Percentiles rank a stretch among this genome's conserved stretches.
phyloP scores from a whole-genome alignment of 352 stramenopile genomes.

The Pythium coloratum region DNA sequence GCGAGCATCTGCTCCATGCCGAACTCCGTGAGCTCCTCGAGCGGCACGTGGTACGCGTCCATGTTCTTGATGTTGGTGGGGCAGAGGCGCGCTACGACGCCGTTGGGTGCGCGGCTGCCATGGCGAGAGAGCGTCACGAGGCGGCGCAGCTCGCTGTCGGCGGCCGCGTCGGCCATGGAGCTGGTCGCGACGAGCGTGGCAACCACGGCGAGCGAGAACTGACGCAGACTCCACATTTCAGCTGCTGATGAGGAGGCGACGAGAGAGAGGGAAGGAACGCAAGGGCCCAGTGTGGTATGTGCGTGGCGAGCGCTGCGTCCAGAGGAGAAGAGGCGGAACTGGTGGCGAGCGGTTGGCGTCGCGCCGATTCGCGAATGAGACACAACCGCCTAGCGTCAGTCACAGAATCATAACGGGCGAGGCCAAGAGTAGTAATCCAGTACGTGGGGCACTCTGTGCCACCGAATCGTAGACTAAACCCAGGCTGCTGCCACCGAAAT shows the following conservation, averaged over 20 bases:
- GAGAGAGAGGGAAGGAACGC: background rate
- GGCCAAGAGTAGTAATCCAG: background rate
- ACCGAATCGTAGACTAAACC: slow-evolving; percentile 6
- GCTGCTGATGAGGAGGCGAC: background rate
- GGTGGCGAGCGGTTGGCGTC: slow-evolving; percentile 5
- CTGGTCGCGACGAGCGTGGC: slow-evolving; percentile 1
- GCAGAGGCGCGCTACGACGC: slow-evolving; percentile 54
- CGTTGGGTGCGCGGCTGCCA: slow-evolving; percentile 77
- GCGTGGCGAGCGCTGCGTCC: background rate
- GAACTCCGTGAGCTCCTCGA: slow-evolving; percentile 80
- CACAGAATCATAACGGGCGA: background rate
- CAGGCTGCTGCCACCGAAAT: background rate
- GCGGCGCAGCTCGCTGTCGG: slow-evolving; percentile 50
- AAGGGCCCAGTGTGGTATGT: background rate
- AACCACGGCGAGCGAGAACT: slow-evolving; percentile 9
- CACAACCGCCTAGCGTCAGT: background rate
- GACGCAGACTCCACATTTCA: slow-evolving; percentile 15
- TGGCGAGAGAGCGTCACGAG: slow-evolving; percentile 80
- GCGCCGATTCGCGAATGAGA: slow-evolving; percentile 12
- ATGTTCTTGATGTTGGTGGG: slow-evolving; percentile 71
- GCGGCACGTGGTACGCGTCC: slow-evolving; percentile 73
- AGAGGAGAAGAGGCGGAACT: background rate
- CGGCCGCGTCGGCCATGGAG: background rate
- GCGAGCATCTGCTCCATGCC: slow-evolving; percentile 78
- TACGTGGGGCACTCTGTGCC: background rate